These are phyloP conservation scores for Colletotrichum chlorophyti DNA, from an alignment of 2,329 filamentous ascomycete genomes.

Conservation along the genomic window DNA sequence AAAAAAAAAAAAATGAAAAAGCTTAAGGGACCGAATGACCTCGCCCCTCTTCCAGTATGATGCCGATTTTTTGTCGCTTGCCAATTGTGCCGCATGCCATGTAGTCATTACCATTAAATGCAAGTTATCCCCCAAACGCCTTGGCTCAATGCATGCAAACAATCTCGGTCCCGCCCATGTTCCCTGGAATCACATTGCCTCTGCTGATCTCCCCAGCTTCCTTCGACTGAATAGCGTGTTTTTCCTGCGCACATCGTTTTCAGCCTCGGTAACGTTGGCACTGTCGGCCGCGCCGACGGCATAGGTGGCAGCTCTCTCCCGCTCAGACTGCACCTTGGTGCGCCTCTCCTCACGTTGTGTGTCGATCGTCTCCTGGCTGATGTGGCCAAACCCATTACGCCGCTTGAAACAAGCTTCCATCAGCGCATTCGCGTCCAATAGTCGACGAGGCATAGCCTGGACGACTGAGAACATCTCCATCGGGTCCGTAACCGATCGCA, in stretches of 20 bases:
- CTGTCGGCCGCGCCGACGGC: constrained; percentile 33
- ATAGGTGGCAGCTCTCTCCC: constrained; percentile 32
- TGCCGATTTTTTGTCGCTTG: constrained; percentile 10
- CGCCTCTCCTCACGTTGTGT: constrained; percentile 74
- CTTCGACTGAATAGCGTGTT: constrained; percentile 54
- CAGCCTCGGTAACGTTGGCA: constrained; percentile 40
- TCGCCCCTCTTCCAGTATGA: constrained; percentile 12
- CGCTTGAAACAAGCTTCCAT: constrained; percentile 85
- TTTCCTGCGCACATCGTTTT: constrained; percentile 45
- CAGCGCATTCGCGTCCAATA: constrained; percentile 82
- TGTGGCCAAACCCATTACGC: constrained; percentile 79
- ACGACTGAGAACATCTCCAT: constrained; percentile 98
- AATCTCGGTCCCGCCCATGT: not conserved
- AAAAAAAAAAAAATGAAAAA: constrained; percentile 6
- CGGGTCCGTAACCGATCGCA: constrained; percentile 79
- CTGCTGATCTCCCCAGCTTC: constrained; percentile 35
- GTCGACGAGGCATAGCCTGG: constrained; percentile 80
- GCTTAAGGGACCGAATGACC: not conserved
- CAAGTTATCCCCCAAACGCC: constrained; percentile 25
- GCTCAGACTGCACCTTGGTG: constrained; percentile 55
- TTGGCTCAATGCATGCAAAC: constrained; percentile 25
- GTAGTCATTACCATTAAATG: constrained; percentile 33
- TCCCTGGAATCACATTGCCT: constrained; percentile 11
- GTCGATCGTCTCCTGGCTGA: constrained; percentile 85
- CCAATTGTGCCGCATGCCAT: constrained; percentile 23